Percentiles rank a stretch among this genome's conserved stretches.
These are phyloP conservation scores for Terana coerulea DNA, from an alignment of 768 basidiomycete species.

Conservation along the genomic window DNA sequence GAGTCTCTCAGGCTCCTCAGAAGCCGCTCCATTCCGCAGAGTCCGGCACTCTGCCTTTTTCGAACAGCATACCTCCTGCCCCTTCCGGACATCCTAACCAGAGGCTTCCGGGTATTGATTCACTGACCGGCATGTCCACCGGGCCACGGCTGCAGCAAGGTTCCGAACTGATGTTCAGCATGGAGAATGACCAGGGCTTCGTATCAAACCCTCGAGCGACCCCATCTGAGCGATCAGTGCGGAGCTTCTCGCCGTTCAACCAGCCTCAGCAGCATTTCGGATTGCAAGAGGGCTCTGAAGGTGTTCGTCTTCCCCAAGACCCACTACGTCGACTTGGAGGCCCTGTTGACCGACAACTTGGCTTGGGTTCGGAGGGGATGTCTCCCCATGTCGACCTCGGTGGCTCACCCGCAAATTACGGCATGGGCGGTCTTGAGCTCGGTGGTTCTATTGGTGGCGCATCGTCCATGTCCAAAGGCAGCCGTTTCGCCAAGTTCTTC, in stretches of 20 bases:
- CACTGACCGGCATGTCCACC: not conserved
- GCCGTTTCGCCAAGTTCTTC: constrained; percentile 85
- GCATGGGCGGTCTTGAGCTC: constrained; percentile 15
- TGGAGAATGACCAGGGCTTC: constrained; percentile 1
- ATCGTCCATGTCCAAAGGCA: constrained; percentile 61
- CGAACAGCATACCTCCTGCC: not conserved
- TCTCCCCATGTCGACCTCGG: constrained; percentile 17
- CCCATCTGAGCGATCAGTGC: constrained; percentile 18
- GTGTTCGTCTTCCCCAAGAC: constrained; percentile 19
- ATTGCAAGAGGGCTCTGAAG: constrained; percentile 21
- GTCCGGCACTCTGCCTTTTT: not conserved
- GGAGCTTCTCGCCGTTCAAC: constrained; percentile 25
- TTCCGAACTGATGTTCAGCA: not conserved
- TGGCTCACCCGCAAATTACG: constrained; percentile 10
- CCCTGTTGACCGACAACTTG: constrained; percentile 18
- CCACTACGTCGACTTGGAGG: constrained; percentile 17
- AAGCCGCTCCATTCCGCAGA: not conserved
- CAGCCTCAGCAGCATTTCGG: constrained; percentile 16
- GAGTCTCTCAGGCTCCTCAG: constrained; percentile 10
- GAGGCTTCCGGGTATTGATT: not conserved
- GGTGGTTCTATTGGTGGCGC: constrained; percentile 30
- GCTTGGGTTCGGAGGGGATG: constrained; percentile 16
- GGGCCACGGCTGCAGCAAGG: constrained; percentile 1
- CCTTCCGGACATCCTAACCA: not conserved
- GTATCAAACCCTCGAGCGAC: constrained; percentile 14